These are phyloP conservation scores for Hanseniaspora sp. DNA, from an alignment of 1,139 yeast species.

Conservation along the genomic window DNA sequence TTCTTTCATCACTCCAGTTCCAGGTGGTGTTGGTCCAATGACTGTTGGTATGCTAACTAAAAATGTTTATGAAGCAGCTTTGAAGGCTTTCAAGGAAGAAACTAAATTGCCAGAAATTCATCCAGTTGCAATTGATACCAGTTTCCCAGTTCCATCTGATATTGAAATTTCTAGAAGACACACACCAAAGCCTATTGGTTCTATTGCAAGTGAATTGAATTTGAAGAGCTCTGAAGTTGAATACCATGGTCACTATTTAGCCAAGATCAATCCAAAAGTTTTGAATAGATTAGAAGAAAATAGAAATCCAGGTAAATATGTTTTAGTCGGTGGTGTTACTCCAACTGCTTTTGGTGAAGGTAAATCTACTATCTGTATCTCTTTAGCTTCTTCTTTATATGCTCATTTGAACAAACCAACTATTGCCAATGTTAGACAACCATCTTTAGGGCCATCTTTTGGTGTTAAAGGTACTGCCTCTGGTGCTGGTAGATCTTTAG, in stretches of 20 bases:
- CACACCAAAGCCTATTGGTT: slow-evolving; percentile 53
- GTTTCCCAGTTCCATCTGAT: slow-evolving; percentile 63
- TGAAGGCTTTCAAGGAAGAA: slow-evolving; percentile 35
- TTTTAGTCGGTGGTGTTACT: slow-evolving; percentile 69
- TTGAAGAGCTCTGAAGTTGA: slow-evolving; percentile 53
- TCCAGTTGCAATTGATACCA: slow-evolving; percentile 41
- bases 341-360: slow-evolving; percentile 81
- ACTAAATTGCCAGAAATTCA: slow-evolving; percentile 43
- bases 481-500: slow-evolving; percentile 79
- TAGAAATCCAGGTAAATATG: slow-evolving; percentile 55
- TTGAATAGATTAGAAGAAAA: slow-evolving; percentile 47
- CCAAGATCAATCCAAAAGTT: slow-evolving; percentile 55
- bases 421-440: slow-evolving; percentile 73
- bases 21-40: slow-evolving; percentile 89
- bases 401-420: slow-evolving; percentile 61
- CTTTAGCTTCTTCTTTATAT: slow-evolving; percentile 67
- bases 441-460: slow-evolving; percentile 80
- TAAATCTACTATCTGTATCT: slow-evolving; percentile 70
- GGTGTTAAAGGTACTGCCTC: slow-evolving; percentile 89
- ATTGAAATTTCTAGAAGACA: slow-evolving; percentile 65
- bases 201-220: slow-evolving; percentile 56
- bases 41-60: slow-evolving; percentile 73
- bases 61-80: slow-evolving; percentile 57
- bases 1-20: slow-evolving; percentile 64
- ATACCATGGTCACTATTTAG: slow-evolving; percentile 63